phyloP scores from a whole-genome alignment of 169 alveolate species.

The Cryptosporidium felis region DNA sequence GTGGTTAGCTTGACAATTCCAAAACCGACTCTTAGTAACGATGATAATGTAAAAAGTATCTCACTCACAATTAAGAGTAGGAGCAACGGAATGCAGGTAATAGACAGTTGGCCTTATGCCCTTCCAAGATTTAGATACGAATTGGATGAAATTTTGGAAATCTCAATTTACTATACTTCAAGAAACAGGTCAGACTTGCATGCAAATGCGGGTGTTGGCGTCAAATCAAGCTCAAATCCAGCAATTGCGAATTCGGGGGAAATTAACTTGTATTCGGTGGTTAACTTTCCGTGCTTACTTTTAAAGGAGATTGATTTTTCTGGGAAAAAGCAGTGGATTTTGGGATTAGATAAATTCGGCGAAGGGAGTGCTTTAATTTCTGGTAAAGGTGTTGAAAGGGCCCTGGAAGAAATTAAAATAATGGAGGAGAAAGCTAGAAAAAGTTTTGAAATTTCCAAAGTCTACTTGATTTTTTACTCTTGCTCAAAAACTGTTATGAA shows the following conservation, averaged over 20 bases:
- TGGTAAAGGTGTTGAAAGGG: neutral
- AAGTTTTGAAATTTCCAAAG: slow-evolving; percentile 40
- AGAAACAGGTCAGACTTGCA: neutral
- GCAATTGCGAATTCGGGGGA: neutral
- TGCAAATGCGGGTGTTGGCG: too few relatives aligned
- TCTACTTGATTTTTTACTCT: slow-evolving; percentile 45
- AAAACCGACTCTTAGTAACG: slow-evolving; percentile 39
- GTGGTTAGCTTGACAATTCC: slow-evolving; percentile 61
- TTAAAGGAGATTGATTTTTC: slow-evolving; percentile 8
- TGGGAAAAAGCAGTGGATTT: slow-evolving; percentile 69
- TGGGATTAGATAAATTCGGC: neutral
- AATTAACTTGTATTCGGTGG: slow-evolving; percentile 9
- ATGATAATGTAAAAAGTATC: neutral
- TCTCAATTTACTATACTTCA: slow-evolving; percentile 4
- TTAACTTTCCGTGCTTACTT: slow-evolving; percentile 42
- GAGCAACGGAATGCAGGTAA: slow-evolving; percentile 1
- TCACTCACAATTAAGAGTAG: slow-evolving; percentile 46
- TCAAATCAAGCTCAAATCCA: too few relatives aligned
- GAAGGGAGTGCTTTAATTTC: neutral
- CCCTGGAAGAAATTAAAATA: neutral
- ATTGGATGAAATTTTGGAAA: slow-evolving; percentile 22
- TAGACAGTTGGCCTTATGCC: slow-evolving; percentile 52
- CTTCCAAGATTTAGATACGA: slow-evolving; percentile 48
- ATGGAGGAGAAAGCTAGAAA: slow-evolving; percentile 64
- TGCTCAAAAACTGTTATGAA: slow-evolving; percentile 38